Evolutionary conservation across 768 basidiomycete genomes (phyloP).

Genomic region (Plicaturopsis crispa): DNA sequence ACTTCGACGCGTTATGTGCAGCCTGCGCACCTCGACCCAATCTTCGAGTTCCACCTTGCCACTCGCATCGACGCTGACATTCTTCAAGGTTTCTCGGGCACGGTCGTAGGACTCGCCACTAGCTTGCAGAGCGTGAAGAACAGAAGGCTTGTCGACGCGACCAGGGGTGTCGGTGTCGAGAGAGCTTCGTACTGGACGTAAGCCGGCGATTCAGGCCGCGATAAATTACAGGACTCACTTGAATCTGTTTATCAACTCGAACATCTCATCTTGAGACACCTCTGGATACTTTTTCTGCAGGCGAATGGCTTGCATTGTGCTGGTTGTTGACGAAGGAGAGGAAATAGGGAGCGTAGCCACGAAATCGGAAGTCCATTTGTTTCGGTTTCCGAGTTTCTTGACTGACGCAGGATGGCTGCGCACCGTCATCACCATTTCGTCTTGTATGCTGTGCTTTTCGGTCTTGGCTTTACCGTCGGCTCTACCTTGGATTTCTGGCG

Average conservation of each 20-base stretch:
- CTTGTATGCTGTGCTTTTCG: background rate
- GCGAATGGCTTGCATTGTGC: slow-evolving; percentile 71
- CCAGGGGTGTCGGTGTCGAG: slow-evolving; percentile 77
- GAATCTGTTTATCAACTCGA: slow-evolving; percentile 90
- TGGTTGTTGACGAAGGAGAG: slow-evolving; percentile 6
- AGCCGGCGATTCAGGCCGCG: slow-evolving; percentile 1
- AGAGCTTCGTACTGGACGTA: slow-evolving; percentile 32
- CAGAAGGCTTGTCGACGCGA: slow-evolving; percentile 73
- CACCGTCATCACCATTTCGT: slow-evolving; percentile 7
- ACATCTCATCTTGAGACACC: slow-evolving; percentile 89
- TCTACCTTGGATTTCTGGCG: too few relatives aligned
- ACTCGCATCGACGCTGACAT: slow-evolving; percentile 88
- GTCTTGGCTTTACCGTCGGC: too few relatives aligned
- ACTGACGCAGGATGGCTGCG: slow-evolving; percentile 5
- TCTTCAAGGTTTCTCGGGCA: slow-evolving; percentile 85
- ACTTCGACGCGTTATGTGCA: too few relatives aligned
- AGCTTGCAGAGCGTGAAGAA: slow-evolving; percentile 70
- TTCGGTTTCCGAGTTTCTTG: background rate
- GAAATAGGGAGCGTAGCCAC: background rate
- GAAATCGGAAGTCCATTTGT: slow-evolving; percentile 5
- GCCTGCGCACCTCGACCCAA: slow-evolving; percentile 89
- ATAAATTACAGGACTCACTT: slow-evolving; percentile 53
- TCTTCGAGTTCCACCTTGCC: slow-evolving; percentile 97
- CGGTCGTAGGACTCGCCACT: slow-evolving; percentile 88
- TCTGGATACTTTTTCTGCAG: slow-evolving; percentile 91